Evolutionary conservation across 2,329 filamentous ascomycete genomes (phyloP).

Genomic region (Microdochium paspali): DNA sequence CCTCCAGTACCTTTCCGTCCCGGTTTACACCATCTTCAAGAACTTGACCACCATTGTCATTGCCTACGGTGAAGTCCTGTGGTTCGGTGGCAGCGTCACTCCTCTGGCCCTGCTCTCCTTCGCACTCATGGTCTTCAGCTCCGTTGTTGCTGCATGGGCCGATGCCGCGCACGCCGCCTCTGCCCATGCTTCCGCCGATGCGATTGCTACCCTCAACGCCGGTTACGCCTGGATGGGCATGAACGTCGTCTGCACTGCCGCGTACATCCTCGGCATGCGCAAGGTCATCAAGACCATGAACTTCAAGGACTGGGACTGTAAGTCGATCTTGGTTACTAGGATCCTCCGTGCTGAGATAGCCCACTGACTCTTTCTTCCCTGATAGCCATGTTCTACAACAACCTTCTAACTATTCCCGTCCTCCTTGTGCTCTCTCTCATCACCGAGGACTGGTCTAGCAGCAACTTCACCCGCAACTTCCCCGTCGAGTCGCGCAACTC

Average conservation of each 20-base stretch:
- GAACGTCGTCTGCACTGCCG: constrained; percentile 90
- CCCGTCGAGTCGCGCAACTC: constrained; percentile 69
- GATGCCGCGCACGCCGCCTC: constrained; percentile 64
- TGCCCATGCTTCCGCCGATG: constrained; percentile 53
- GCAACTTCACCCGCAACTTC: constrained; percentile 83
- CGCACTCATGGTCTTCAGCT: constrained; percentile 92
- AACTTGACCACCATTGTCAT: constrained; percentile 98
- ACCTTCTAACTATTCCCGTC: constrained; percentile 90
- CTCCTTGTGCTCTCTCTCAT: constrained; percentile 74
- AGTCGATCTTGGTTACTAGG: constrained; percentile 27
- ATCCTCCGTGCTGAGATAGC: neutral
- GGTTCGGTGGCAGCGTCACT: constrained; percentile 92
- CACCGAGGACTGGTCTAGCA: constrained; percentile 83
- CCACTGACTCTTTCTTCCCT: neutral
- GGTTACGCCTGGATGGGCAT: constrained; percentile 97
- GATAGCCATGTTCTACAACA: constrained; percentile 99
- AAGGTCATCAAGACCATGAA: constrained; percentile 99
- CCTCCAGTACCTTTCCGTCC: constrained; percentile 91
- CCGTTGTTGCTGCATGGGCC: constrained; percentile 90
- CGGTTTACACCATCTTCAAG: constrained; percentile 99
- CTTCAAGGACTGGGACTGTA: constrained; percentile 99
- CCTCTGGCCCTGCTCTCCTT: constrained; percentile 86
- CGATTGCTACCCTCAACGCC: constrained; percentile 82
- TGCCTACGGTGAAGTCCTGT: constrained; percentile 94
- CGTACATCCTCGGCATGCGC: constrained; percentile 86